phyloP scores from a whole-genome alignment of 179 eudicot genomes.

The Heliamphora ciliata region DNA sequence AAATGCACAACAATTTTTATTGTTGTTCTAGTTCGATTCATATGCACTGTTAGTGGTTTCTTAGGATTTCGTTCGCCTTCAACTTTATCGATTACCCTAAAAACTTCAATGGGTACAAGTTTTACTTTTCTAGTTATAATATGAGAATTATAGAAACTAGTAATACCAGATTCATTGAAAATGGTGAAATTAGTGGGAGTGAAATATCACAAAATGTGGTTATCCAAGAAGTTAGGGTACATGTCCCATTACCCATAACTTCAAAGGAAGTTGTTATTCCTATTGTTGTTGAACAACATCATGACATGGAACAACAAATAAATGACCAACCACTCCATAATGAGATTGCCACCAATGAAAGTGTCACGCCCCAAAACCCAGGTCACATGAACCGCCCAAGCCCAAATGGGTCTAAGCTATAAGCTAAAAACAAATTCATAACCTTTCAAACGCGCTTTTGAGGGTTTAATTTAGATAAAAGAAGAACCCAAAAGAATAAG shows the following conservation, averaged over 20 bases:
- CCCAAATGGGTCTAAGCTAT: too few species aligned
- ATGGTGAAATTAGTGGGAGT: too few species aligned
- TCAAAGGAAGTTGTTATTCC: not conserved
- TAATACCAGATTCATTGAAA: constrained; percentile 5
- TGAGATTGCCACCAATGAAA: not conserved
- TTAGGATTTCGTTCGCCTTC: too few species aligned
- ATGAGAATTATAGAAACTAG: not conserved
- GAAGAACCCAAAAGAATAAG: too few species aligned
- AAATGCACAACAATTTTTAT: too few species aligned
- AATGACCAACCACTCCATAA: not conserved
- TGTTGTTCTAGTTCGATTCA: too few species aligned
- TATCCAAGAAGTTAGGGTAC: constrained; percentile 2
- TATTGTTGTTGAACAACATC: not conserved
- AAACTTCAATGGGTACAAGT: constrained; percentile 10
- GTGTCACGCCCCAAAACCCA: not conserved
- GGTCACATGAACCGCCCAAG: not conserved
- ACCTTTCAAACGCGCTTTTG: too few species aligned
- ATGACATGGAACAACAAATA: not conserved
- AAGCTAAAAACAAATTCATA: not conserved
- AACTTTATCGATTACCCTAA: constrained; percentile 3
- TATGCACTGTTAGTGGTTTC: too few species aligned
- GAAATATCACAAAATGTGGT: too few species aligned
- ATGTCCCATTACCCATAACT: not conserved
- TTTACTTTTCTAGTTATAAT: constrained; percentile 10
- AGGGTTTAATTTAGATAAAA: too few species aligned